Conservation (phyloP, 768 basidiomycete genomes). For the Suillus subluteus region DNA sequence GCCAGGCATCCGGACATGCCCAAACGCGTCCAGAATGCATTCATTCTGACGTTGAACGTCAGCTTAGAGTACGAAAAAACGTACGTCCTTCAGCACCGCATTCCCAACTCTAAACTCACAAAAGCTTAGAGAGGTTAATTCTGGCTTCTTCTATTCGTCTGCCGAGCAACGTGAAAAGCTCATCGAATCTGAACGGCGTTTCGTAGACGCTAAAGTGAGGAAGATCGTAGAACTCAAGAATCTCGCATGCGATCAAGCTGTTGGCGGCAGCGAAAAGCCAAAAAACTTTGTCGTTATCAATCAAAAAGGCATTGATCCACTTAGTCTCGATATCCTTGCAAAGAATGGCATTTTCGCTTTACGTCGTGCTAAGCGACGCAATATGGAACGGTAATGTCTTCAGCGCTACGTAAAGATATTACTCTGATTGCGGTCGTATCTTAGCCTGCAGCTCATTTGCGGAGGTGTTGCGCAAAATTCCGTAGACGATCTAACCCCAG, state of each 20-base stretch:
- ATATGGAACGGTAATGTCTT: slow-evolving; percentile 87
- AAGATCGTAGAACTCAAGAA: slow-evolving; percentile 98
- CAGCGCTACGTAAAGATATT: slow-evolving; percentile 35
- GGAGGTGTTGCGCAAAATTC: slow-evolving; percentile 98
- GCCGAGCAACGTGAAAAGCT: slow-evolving; percentile 98
- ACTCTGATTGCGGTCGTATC: slow-evolving; percentile 17
- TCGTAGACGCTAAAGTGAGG: slow-evolving; percentile 91
- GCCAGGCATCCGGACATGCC: slow-evolving; percentile 99
- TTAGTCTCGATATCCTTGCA: slow-evolving; percentile 92
- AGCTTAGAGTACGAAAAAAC: slow-evolving; percentile 99
- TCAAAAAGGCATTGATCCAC: slow-evolving; percentile 98
- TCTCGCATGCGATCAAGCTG: slow-evolving; percentile 90
- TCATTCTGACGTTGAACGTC: slow-evolving; percentile 93
- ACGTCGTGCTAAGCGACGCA: slow-evolving; percentile 93
- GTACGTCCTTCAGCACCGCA: slow-evolving; percentile 53
- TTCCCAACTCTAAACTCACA: slow-evolving; percentile 23
- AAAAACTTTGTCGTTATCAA: slow-evolving; percentile 96
- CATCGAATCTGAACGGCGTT: slow-evolving; percentile 94
- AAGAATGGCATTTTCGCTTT: slow-evolving; percentile 97
- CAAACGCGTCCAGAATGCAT: slow-evolving; percentile 96
- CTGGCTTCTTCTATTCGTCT: slow-evolving; percentile 98
- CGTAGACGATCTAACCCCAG: slow-evolving; percentile 92
- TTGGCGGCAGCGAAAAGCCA: slow-evolving; percentile 77
- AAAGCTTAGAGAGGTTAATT: slow-evolving; percentile 89
- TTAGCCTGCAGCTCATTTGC: slow-evolving; percentile 88